A percentile compares a stretch with the other conserved stretches of the same genome.
phyloP scores from a whole-genome alignment of 345 rosid genomes.

The Corchorus olitorius region DNA sequence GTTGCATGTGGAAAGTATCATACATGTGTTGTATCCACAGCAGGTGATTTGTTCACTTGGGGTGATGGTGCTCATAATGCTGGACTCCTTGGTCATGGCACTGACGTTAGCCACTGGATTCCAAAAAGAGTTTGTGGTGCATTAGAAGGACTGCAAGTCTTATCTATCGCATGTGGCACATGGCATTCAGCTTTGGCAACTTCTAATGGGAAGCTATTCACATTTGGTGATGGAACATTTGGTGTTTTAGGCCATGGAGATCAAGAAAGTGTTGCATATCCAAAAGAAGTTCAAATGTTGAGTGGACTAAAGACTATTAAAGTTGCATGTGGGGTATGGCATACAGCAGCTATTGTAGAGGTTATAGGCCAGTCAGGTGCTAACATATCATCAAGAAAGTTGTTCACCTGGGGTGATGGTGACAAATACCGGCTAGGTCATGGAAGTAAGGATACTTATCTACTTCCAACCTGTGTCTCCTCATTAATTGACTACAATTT shows the following conservation, averaged over 20 bases:
- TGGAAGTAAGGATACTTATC: conserved; percentile 79
- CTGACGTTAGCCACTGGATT: conserved; percentile 86
- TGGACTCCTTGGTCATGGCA: conserved; percentile 89
- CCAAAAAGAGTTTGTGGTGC: conserved; percentile 87
- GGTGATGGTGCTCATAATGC: conserved; percentile 86
- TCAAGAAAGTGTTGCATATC: conserved; percentile 63
- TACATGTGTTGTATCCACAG: conserved; percentile 74
- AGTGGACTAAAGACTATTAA: conserved; percentile 73
- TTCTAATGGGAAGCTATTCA: conserved; percentile 81
- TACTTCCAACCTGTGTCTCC: conserved; percentile 84
- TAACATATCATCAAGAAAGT: conserved; percentile 56
- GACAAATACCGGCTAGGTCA: conserved; percentile 88
- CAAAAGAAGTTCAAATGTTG: conserved; percentile 74
- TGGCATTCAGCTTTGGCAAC: conserved; percentile 96
- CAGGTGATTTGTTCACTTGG: conserved; percentile 88
- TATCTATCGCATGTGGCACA: conserved; percentile 83
- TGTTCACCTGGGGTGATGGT: conserved; percentile 99
- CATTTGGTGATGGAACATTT: conserved; percentile 92
- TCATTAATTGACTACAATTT: conserved; percentile 90
- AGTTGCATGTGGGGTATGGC: conserved; percentile 98
- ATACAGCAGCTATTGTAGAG: conserved; percentile 95
- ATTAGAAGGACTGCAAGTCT: conserved; percentile 86
- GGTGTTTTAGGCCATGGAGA: conserved; percentile 96
- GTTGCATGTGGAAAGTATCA: conserved; percentile 89
- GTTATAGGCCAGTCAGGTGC: conserved; percentile 62